Evolutionary conservation across 1,139 yeast genomes (phyloP).

Genomic region (Taphrina flavorubra): DNA sequence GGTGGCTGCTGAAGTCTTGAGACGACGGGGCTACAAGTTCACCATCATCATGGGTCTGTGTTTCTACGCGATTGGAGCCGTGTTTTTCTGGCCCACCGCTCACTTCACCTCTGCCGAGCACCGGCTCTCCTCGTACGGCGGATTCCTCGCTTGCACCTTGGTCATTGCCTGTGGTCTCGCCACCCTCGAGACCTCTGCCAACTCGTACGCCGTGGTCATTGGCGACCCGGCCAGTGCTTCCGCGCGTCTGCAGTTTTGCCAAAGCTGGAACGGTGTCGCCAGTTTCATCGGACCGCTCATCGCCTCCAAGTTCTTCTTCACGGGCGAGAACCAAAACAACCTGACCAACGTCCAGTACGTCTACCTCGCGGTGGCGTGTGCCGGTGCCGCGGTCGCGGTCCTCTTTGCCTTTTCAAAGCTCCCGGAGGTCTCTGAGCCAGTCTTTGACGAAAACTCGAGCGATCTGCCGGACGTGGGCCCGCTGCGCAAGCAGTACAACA

Average conservation of each 20-base stretch:
- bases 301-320: conserved; percentile 42
- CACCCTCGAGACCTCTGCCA: conserved; percentile 42
- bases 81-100: conserved; percentile 42
- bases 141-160: conserved; percentile 42
- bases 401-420: conserved; percentile 34
- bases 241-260: conserved; percentile 41
- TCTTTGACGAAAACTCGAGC: conserved; percentile 28
- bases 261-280: conserved; percentile 42
- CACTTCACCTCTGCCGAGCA: conserved; percentile 33
- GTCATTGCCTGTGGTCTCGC: conserved; percentile 42
- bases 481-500: conserved; percentile 39
- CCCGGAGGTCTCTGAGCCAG: conserved; percentile 42
- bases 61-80: conserved; percentile 39
- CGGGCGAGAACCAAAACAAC: conserved; percentile 24
- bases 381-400: conserved; percentile 41
- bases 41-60: conserved; percentile 41
- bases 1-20: conserved; percentile 33
- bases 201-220: conserved; percentile 41
- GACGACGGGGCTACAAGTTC: conserved; percentile 42
- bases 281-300: conserved; percentile 42
- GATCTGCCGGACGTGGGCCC: conserved; percentile 38
- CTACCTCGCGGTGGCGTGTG: conserved; percentile 41
- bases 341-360: conserved; percentile 43
- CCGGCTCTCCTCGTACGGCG: conserved; percentile 35
- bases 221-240: conserved; percentile 41